Evolutionary conservation across 1,284 basidiomycete species (phyloP), one percentile per base, ranked within the genome.

Genomic region (Gomphus bonarii): DNA sequence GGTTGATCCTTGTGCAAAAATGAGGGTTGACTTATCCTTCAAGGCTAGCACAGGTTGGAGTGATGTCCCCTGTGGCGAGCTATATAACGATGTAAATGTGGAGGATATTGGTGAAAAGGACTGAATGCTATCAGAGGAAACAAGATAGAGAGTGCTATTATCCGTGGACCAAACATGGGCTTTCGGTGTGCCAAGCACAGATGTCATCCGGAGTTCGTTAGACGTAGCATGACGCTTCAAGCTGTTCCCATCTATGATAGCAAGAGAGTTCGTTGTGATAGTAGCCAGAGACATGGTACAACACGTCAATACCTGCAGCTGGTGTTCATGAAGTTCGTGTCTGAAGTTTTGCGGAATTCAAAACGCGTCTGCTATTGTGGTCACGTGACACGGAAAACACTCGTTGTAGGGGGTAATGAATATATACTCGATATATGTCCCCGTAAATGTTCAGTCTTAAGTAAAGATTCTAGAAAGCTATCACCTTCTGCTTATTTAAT

Each of bases 121-220:
- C 55, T 76, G 72, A 59, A 86, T 75, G 3, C 64, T 67, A 20
- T 72, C 65, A 30, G 68, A 62, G 3, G 74, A 75, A 1, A 78
- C 71, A 42, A 87, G 65, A 62, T 78, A 84, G 35, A 86, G 70
- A 59, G 66, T 68, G 25, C 72, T 67, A 61, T 76, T 79, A 65
- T 84, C 79, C 3, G 72, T 64, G 14, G 79, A 73, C 84, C 84
- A 87, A 18, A 71, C 65, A 58, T 70, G 73, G 18, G 76, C 67
- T 6, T 68, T 72, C 28, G 77, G 75, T 52, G 69, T 66, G 12
- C 70, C 49, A 8, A 35, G 30, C 10, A 48, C 31, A 11, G 40
- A 14, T 22, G 49, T 48, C 28, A 10, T 44, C 25, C 33, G 42
- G 36, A 40, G 30, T 16, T 48, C 54, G 28, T 28, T 31, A 31